These are phyloP conservation scores for Hypoxylon crocopeplum DNA, from an alignment of 495 filamentous ascomycete species.

Conservation along the genomic window DNA sequence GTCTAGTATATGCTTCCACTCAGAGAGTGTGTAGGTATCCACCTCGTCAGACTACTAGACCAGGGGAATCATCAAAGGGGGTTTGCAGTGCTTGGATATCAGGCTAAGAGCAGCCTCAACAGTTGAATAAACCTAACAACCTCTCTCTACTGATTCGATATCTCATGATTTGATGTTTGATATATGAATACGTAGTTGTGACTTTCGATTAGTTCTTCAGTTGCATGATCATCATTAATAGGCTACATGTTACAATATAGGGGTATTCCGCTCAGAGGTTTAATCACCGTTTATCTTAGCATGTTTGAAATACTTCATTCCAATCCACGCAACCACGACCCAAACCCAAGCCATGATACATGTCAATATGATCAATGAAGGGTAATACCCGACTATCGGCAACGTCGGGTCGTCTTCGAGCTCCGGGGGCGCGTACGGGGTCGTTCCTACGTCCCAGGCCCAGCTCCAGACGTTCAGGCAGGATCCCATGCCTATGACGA, in stretches of 20 bases:
- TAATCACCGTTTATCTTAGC: constrained; percentile 75
- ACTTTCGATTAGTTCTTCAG: no score
- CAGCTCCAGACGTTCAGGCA: constrained; percentile 98
- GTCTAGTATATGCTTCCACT: no score
- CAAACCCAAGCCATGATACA: constrained; percentile 98
- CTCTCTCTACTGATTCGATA: no score
- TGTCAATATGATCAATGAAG: constrained; percentile 88
- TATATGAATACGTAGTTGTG: no score
- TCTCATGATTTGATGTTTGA: no score
- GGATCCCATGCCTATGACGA: constrained; percentile 93
- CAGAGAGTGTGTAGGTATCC: no score
- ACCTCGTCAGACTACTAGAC: no score
- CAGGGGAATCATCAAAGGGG: no score
- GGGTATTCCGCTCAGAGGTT: background rate
- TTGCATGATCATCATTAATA: background rate
- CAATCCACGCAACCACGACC: constrained; percentile 95
- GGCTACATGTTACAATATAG: background rate
- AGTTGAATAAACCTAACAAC: no score
- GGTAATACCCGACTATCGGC: constrained; percentile 96
- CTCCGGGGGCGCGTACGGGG: constrained; percentile 90
- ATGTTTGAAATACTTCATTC: constrained; percentile 99
- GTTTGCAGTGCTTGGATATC: no score
- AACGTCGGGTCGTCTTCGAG: constrained; percentile 91
- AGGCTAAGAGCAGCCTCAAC: no score
- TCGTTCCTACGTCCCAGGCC: constrained; percentile 99